Conservation (phyloP, 257 asterid genomes). For the Echium plantagineum region DNA sequence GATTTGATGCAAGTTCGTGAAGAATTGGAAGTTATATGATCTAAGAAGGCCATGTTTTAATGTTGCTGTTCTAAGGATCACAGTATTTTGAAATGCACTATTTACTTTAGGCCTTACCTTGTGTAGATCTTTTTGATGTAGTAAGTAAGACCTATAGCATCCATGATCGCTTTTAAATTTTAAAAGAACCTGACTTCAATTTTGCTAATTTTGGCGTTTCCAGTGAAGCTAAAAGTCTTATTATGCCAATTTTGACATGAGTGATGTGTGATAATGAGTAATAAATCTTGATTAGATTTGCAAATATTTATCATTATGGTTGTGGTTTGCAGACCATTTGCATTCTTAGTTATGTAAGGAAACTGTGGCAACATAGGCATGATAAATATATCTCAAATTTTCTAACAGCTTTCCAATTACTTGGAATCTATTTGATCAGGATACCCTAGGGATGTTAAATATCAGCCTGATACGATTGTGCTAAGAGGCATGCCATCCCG, state of each 20-base stretch:
- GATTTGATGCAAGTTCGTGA: background rate
- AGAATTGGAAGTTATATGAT: background rate
- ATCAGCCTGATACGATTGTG: slow-evolving; percentile 79
- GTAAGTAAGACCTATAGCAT: background rate
- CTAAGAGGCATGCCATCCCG: slow-evolving; percentile 90
- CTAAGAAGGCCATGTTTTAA: background rate
- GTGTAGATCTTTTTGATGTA: background rate
- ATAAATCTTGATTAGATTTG: background rate
- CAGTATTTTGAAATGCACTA: background rate
- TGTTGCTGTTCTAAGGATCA: background rate
- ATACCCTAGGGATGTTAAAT: slow-evolving; percentile 39
- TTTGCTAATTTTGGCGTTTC: background rate
- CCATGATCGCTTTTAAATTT: background rate
- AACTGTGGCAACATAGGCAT: background rate
- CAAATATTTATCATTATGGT: background rate
- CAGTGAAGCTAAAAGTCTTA: no score
- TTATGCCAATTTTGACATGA: background rate
- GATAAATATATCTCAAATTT: background rate
- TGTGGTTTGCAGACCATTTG: background rate
- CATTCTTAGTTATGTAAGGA: background rate
- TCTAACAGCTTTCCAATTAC: background rate
- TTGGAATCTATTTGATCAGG: slow-evolving; percentile 27
- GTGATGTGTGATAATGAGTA: background rate
- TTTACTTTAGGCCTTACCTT: no score
- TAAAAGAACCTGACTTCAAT: background rate